Percentiles rank a stretch among this genome's conserved stretches.
Evolutionary conservation across 2,329 filamentous ascomycete species (phyloP).

Genomic region (Hymenotorrendiella dingleyae): DNA sequence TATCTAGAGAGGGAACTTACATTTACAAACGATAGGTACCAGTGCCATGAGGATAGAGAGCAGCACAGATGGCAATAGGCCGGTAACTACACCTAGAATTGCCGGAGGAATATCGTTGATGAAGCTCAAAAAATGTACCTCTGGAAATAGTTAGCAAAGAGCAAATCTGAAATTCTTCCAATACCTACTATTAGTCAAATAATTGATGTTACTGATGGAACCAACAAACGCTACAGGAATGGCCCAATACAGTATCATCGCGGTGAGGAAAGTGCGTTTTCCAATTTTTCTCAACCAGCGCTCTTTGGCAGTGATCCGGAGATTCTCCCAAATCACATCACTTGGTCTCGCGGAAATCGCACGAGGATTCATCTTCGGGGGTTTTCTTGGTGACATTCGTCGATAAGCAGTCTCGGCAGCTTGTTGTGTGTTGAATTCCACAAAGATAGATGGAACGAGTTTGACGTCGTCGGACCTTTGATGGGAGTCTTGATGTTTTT

Average conservation of each 20-base stretch:
- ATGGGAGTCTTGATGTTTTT: conserved; percentile 61
- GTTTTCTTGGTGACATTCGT: conserved; percentile 74
- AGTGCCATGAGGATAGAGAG: conserved; percentile 80
- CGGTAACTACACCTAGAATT: conserved; percentile 76
- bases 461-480: conserved; percentile 57
- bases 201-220: conserved; percentile 76
- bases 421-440: conserved; percentile 78
- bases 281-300: conserved; percentile 63
- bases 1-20: conserved; percentile 42
- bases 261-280: conserved; percentile 63
- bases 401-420: conserved; percentile 83
- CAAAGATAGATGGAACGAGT: conserved; percentile 63
- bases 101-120: conserved; percentile 61
- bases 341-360: conserved; percentile 73
- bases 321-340: conserved; percentile 82
- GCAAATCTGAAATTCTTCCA: background rate
- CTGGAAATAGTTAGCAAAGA: conserved; percentile 10
- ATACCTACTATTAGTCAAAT: conserved; percentile 44
- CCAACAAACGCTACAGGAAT: conserved; percentile 72
- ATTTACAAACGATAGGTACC: conserved; percentile 73
- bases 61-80: conserved; percentile 72
- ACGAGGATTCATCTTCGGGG: conserved; percentile 73
- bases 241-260: conserved; percentile 81
- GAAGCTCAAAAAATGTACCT: conserved; percentile 64
- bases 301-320: conserved; percentile 80